Conservation (phyloP, 306 rosid genomes). For the Luffa acutangula region DNA sequence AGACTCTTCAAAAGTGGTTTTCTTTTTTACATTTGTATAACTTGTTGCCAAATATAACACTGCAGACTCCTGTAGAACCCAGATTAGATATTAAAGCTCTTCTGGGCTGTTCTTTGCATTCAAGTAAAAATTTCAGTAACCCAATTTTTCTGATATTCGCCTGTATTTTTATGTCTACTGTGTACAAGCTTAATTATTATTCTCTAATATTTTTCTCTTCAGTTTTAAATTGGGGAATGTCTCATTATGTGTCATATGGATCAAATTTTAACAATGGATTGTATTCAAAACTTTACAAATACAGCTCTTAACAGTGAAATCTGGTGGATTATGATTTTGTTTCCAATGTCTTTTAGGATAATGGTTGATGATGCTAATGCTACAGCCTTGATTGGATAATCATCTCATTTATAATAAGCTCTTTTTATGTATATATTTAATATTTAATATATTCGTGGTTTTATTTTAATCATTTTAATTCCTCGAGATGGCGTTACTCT, state of each 20-base stretch:
- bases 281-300: neutral
- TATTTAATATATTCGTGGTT: neutral
- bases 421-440: neutral
- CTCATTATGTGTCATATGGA: too few relatives aligned
- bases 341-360: neutral
- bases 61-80: conserved; percentile 5
- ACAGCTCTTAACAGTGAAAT: neutral
- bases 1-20: neutral
- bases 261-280: neutral
- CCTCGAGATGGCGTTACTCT: neutral
- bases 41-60: neutral
- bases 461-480: neutral
- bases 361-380: neutral
- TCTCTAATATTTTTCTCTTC: too few relatives aligned
- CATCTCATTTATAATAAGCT: neutral
- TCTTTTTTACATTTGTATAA: neutral
- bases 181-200: neutral
- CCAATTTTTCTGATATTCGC: neutral
- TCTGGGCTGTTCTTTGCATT: conserved; percentile 4
- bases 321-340: neutral
- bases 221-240: too few relatives aligned
- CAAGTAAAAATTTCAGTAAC: neutral
- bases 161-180: neutral
- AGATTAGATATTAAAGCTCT: neutral
- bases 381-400: neutral